A percentile compares a stretch with the other conserved stretches of the same genome.
These are phyloP conservation scores for Plasmodium ovale DNA, from an alignment of 169 alveolate genomes.

Conservation along the genomic window DNA sequence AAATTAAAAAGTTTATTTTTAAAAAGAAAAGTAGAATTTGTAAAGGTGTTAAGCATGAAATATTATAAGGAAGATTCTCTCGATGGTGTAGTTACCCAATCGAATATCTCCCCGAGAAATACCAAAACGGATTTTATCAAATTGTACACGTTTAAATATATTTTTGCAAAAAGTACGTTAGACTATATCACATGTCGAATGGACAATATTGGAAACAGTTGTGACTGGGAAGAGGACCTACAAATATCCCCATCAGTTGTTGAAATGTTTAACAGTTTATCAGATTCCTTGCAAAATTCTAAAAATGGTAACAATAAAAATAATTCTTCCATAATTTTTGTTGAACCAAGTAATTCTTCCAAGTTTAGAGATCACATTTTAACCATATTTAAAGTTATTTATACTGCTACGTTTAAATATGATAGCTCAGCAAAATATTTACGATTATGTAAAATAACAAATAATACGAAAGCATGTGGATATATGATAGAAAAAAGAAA, in stretches of 20 bases:
- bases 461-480: slow-evolving; percentile 54
- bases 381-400: slow-evolving; percentile 83
- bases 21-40: slow-evolving; percentile 58
- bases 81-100: slow-evolving; percentile 38
- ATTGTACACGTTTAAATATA: slow-evolving; percentile 47
- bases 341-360: slow-evolving; percentile 79
- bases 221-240: slow-evolving; percentile 83
- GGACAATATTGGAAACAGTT: slow-evolving; percentile 20
- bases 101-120: slow-evolving; percentile 44
- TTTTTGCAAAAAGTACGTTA: slow-evolving; percentile 81
- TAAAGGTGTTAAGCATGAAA: slow-evolving; percentile 52
- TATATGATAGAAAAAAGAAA: slow-evolving; percentile 65
- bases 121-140: slow-evolving; percentile 44
- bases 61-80: slow-evolving; percentile 41
- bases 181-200: slow-evolving; percentile 86
- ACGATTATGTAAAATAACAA: slow-evolving; percentile 71
- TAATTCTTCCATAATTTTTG: slow-evolving; percentile 44
- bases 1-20: slow-evolving; percentile 42
- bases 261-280: slow-evolving; percentile 82
- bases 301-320: slow-evolving; percentile 11
- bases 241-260: slow-evolving; percentile 84
- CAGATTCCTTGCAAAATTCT: slow-evolving; percentile 77
- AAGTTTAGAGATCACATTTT: slow-evolving; percentile 85
- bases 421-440: slow-evolving; percentile 78
- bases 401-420: slow-evolving; percentile 81